Conservation (phyloP, 257 asterid species). For the Knoxia roxburghii region DNA sequence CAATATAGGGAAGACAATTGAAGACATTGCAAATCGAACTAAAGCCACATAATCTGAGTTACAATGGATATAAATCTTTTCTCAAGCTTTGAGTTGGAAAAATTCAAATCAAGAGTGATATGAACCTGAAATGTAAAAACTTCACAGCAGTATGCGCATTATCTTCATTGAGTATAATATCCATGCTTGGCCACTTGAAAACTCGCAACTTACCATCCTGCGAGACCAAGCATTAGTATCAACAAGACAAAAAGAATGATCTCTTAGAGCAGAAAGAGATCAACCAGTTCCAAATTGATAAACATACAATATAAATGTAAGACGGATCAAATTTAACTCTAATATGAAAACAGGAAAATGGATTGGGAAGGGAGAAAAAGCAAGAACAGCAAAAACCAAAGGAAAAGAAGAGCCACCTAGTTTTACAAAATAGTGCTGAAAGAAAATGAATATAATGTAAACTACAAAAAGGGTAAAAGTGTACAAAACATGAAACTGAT, state of each 20-base stretch:
- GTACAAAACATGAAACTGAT: not conserved
- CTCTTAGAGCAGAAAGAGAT: slow-evolving; percentile 12
- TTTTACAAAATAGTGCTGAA: not conserved
- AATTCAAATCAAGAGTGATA: not conserved
- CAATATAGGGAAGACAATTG: slow-evolving; percentile 21
- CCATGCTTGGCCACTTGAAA: slow-evolving; percentile 91
- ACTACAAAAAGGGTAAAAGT: not conserved
- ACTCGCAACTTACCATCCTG: slow-evolving; percentile 96
- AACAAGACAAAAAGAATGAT: slow-evolving; percentile 16
- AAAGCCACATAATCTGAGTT: not conserved
- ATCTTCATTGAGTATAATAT: slow-evolving; percentile 49
- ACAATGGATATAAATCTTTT: not conserved
- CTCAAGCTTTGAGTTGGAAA: not conserved
- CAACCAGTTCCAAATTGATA: slow-evolving; percentile 2
- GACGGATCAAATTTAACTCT: not conserved
- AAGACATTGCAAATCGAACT: slow-evolving; percentile 6
- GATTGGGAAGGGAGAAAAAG: not conserved
- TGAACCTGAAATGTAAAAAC: slow-evolving; percentile 86
- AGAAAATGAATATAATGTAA: not conserved
- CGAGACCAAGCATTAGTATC: slow-evolving; percentile 24
- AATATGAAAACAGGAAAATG: not conserved
- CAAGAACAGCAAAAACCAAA: not conserved
- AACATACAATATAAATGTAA: not conserved
- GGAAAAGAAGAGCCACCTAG: not conserved
- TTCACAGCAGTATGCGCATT: slow-evolving; percentile 72